Conservation (phyloP, 208 protist genomes). For the Trypanosoma melophagium region DNA sequence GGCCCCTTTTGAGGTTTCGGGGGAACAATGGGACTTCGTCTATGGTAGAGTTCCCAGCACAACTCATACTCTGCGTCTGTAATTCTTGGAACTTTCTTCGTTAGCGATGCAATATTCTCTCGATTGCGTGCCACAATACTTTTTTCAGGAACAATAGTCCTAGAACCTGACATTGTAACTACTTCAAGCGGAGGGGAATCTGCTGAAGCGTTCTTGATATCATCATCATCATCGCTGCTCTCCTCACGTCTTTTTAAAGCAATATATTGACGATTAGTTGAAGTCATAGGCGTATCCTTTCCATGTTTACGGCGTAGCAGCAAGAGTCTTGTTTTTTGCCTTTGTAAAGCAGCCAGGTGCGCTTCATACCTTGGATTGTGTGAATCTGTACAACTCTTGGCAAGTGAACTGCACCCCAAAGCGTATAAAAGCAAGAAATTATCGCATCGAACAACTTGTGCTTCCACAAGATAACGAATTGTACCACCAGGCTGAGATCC, state of each 20-base stretch:
- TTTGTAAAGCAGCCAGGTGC: slow-evolving; percentile 35
- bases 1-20: slow-evolving; percentile 14
- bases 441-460: slow-evolving; percentile 64
- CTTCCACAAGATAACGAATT: slow-evolving; percentile 82
- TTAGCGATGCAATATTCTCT: not conserved
- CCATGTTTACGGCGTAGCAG: not conserved
- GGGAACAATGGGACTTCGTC: slow-evolving; percentile 3
- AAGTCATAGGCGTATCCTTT: not conserved
- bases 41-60: slow-evolving; percentile 30
- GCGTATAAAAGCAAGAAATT: slow-evolving; percentile 62
- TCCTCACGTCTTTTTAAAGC: not conserved
- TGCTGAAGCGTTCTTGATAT: not conserved
- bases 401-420: slow-evolving; percentile 65
- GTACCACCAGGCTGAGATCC: slow-evolving; percentile 46
- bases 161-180: not conserved
- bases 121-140: not conserved
- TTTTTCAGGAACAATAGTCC: not conserved
- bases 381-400: slow-evolving; percentile 58
- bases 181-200: slow-evolving; percentile 5
- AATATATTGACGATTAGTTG: too few species aligned
- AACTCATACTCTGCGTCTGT: slow-evolving; percentile 26
- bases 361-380: slow-evolving; percentile 71
- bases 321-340: slow-evolving; percentile 18
- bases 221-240: not conserved
- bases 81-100: not conserved